These are phyloP conservation scores for Butyriboletus loyo DNA, from an alignment of 768 basidiomycete species.

Conservation along the genomic window DNA sequence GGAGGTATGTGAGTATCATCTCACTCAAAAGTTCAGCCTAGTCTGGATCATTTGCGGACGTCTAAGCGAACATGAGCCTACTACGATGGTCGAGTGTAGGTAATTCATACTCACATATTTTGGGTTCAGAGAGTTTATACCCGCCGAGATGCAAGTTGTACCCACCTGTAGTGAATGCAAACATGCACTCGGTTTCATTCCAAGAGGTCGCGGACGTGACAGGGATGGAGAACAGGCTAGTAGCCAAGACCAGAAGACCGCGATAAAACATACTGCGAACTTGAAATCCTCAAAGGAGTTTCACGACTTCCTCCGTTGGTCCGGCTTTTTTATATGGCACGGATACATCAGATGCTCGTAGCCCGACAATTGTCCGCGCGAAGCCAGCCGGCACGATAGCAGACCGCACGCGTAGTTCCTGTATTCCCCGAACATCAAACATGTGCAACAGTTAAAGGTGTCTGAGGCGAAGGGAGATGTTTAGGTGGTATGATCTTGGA, in stretches of 20 bases:
- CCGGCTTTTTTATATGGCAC: constrained; percentile 7
- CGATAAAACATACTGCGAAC: constrained; percentile 11
- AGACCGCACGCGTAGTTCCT: neutral
- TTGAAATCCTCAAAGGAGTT: neutral
- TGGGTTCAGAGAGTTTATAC: constrained; percentile 49
- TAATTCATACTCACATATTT: constrained; percentile 41
- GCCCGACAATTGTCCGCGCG: neutral
- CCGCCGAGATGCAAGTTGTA: constrained; percentile 59
- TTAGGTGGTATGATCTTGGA: too few relatives aligned
- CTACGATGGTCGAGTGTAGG: neutral
- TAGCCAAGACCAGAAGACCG: neutral
- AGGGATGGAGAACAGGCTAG: constrained; percentile 5
- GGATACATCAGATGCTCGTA: neutral
- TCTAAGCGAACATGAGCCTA: constrained; percentile 32
- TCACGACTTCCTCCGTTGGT: neutral
- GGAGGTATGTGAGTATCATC: neutral
- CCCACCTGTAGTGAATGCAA: constrained; percentile 57
- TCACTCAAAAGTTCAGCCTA: constrained; percentile 57
- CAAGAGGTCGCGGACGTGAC: constrained; percentile 37
- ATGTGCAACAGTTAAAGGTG: neutral
- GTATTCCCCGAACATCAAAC: neutral
- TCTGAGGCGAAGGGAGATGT: neutral
- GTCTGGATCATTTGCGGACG: constrained; percentile 60
- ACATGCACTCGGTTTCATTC: constrained; percentile 52
- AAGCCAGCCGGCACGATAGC: neutral